Evolutionary conservation across 495 filamentous ascomycete species (phyloP).

Genomic region (Xylaria castorea): DNA sequence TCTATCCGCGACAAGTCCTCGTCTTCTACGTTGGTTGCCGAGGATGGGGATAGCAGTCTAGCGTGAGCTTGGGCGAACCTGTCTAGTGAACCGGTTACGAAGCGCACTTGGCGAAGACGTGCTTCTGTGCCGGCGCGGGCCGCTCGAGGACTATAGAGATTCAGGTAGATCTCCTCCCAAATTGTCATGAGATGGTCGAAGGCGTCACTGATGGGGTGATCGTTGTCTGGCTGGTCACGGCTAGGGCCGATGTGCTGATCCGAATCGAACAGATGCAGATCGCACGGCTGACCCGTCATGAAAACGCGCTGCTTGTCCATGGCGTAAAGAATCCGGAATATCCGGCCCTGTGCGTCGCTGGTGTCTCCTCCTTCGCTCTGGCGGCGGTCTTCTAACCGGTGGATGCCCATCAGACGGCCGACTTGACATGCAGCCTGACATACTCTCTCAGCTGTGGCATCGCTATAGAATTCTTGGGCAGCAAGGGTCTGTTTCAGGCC

Average conservation of each 20-base stretch:
- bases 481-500: conserved; percentile 16
- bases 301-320: conserved; percentile 33
- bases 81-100: conserved; percentile 14
- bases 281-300: conserved; percentile 30
- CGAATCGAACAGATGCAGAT: conserved; percentile 32
- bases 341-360: conserved; percentile 4
- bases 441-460: conserved; percentile 25
- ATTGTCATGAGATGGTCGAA: conserved; percentile 33
- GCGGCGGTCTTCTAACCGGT: conserved; percentile 5
- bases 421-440: conserved; percentile 32
- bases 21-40: not conserved
- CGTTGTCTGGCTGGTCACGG: not conserved
- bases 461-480: conserved; percentile 29
- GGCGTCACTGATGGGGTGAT: conserved; percentile 20
- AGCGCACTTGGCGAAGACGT: conserved; percentile 13
- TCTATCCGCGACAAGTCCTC: conserved; percentile 20
- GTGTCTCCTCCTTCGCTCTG: conserved; percentile 1
- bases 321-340: conserved; percentile 32
- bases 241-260: conserved; percentile 14
- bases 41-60: not conserved
- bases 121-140: not conserved
- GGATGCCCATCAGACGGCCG: conserved; percentile 29
- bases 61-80: conserved; percentile 19
- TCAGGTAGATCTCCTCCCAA: conserved; percentile 33
- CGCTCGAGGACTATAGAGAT: conserved; percentile 26